A percentile compares a stretch with the other conserved stretches of the same genome.
phyloP scores from a whole-genome alignment of 2,329 filamentous ascomycete species.

The Elsinoe necatrix region DNA sequence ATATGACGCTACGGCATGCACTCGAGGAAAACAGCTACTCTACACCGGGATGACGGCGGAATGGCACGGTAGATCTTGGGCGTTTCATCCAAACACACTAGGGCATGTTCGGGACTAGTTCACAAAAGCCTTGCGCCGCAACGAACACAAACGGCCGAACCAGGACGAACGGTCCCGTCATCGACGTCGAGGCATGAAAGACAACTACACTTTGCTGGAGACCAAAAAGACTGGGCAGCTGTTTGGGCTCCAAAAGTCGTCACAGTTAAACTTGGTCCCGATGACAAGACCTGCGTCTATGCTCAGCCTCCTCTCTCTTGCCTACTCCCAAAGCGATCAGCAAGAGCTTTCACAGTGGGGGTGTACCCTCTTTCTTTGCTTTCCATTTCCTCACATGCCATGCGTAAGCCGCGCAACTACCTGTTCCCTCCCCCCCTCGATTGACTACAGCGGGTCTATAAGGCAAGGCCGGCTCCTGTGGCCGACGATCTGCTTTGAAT shows the following conservation, averaged over 20 bases:
- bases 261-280: background rate
- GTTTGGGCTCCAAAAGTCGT: background rate
- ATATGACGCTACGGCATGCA: slow-evolving; percentile 4
- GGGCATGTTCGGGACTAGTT: background rate
- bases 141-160: background rate
- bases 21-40: background rate
- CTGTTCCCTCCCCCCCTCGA: background rate
- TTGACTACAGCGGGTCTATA: slow-evolving; percentile 1
- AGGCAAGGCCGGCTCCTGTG: slow-evolving; percentile 15
- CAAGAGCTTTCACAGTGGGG: background rate
- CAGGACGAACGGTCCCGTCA: background rate
- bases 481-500: background rate
- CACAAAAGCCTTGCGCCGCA: slow-evolving; percentile 7
- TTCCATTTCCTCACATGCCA: background rate
- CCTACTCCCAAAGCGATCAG: background rate
- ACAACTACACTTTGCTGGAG: too few relatives aligned
- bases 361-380: background rate
- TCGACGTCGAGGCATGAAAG: background rate
- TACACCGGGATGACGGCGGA: background rate
- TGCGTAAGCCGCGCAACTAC: background rate
- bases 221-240: background rate
- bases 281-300: slow-evolving; percentile 11
- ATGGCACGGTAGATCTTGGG: slow-evolving; percentile 7
- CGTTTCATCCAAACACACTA: slow-evolving; percentile 3
- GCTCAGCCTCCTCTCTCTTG: slow-evolving; percentile 13